Evolutionary conservation across 495 filamentous ascomycete species (phyloP), one percentile per base, ranked within the genome.

Genomic region (Hyphodiscus hymeniophilus): DNA sequence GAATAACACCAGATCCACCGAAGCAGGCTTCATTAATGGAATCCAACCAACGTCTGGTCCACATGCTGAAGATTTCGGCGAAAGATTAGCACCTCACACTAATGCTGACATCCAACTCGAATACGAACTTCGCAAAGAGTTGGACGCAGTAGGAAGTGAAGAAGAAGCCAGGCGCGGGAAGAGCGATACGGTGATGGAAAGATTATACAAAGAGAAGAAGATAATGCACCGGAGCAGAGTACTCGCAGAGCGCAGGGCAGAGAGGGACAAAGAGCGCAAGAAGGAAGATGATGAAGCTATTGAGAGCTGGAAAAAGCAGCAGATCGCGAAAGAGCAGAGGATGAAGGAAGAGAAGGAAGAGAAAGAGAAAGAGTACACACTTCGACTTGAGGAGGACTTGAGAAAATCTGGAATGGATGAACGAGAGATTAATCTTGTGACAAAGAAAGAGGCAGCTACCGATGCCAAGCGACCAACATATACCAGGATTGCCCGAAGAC

Each of bases 201-300:
- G 65, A 46, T 58, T 65, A 4, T 51, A 50, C 0, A 65, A 69
- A 24, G 72, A 72, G 53, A 61, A 63, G 46, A 71, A 73, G 12
- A 8, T 38, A 17, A 38, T n/a, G 15, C 7, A n/a, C n/a, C n/a
- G n/a, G n/a, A n/a, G n/a, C n/a, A n/a, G n/a, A n/a, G n/a, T n/a
- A n/a, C n/a, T n/a, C n/a, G n/a, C n/a, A n/a, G n/a, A n/a, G n/a
- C n/a, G n/a, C n/a, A n/a, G n/a, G 54, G 66, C 66, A 0, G 66
- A 79, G 45, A 67, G 77, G 11, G 74, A 87, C 61, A 73, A 68
- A 55, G 70, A 79, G 45, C 64, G 73, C 35, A 70, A 74, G 41
- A 79, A 84, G 60, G 65, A 72, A 21, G 58, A 55, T 3, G 62
- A 68, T 32, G 59, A 63, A 26, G 63, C 57, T 40, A 67, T 69